Percentiles rank a stretch among this genome's conserved stretches.
phyloP scores from a whole-genome alignment of 1,284 basidiomycete genomes.

The Cutaneotrichosporon cyanovorans region DNA sequence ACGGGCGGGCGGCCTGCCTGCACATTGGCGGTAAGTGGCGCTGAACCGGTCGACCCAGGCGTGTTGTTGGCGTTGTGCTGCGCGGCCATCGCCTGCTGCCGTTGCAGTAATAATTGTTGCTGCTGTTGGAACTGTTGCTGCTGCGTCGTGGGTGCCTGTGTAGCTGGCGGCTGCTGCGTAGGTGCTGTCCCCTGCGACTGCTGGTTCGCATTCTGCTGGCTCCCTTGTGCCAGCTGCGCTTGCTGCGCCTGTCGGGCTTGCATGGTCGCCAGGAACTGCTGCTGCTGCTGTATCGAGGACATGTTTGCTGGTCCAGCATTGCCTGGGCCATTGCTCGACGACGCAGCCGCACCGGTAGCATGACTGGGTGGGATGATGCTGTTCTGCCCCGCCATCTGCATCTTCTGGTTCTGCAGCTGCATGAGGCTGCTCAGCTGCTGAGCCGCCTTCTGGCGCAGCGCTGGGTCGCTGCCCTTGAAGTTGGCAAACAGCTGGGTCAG shows the following conservation, averaged over 20 bases:
- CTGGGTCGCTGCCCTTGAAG: conserved; percentile 10
- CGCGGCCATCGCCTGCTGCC: conserved; percentile 1
- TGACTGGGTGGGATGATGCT: background rate
- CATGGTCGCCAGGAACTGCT: conserved; percentile 13
- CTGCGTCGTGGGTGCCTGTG: too few relatives aligned
- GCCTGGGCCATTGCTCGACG: too few relatives aligned
- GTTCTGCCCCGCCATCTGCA: background rate
- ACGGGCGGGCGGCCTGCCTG: background rate
- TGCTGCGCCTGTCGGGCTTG: conserved; percentile 8
- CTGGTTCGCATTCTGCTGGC: background rate
- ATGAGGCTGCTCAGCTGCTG: conserved; percentile 13
- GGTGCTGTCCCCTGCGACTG: background rate
- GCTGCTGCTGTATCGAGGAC: conserved; percentile 6
- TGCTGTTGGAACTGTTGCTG: conserved; percentile 8
- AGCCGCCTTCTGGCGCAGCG: conserved; percentile 7
- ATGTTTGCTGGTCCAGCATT: too few relatives aligned
- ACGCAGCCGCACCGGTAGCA: background rate
- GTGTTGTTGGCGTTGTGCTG: background rate
- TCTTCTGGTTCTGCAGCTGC: background rate
- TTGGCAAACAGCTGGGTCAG: conserved; percentile 15
- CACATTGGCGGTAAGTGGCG: conserved; percentile 4
- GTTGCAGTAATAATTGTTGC: conserved; percentile 1
- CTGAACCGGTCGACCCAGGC: background rate
- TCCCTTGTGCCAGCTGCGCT: background rate
- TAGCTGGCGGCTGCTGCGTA: background rate